These are phyloP conservation scores for Cladophialophora yegresii DNA, from an alignment of 2,329 filamentous ascomycete genomes.

Conservation along the genomic window DNA sequence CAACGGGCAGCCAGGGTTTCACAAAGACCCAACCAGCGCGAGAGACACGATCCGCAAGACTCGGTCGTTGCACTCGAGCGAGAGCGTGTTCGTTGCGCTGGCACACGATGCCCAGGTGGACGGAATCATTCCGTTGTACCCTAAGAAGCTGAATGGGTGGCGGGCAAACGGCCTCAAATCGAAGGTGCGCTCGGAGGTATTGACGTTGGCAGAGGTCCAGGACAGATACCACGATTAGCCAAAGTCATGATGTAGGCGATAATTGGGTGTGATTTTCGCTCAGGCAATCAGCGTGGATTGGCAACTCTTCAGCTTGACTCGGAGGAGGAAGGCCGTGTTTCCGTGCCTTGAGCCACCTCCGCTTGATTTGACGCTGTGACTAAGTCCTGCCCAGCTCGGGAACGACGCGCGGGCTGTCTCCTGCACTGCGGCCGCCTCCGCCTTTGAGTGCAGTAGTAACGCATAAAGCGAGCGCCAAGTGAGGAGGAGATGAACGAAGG, in stretches of 20 bases:
- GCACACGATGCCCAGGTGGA: constrained; percentile 22
- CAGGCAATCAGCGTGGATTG: neutral
- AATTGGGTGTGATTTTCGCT: neutral
- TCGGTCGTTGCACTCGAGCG: constrained; percentile 9
- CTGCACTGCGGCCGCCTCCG: neutral
- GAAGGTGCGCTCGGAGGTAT: constrained; percentile 4
- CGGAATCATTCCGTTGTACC: constrained; percentile 17
- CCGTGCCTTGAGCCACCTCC: too few relatives aligned
- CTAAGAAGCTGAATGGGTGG: constrained; percentile 18
- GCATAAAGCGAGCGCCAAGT: neutral
- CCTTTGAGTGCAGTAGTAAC: neutral
- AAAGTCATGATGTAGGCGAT: neutral
- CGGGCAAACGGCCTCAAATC: constrained; percentile 12
- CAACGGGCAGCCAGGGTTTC: constrained; percentile 23
- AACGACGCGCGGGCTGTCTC: neutral
- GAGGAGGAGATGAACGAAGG: neutral
- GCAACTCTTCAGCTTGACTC: neutral
- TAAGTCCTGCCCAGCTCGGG: neutral
- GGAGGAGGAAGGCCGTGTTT: neutral
- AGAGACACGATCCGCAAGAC: constrained; percentile 16
- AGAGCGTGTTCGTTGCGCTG: constrained; percentile 14
- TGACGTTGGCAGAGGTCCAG: constrained; percentile 19
- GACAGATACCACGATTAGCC: constrained; percentile 8
- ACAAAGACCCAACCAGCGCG: constrained; percentile 14
- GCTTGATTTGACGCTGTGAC: neutral